Base-by-base conservation (phyloP, 1,284 basidiomycete genomes). In the Puccinia polysora region DNA sequence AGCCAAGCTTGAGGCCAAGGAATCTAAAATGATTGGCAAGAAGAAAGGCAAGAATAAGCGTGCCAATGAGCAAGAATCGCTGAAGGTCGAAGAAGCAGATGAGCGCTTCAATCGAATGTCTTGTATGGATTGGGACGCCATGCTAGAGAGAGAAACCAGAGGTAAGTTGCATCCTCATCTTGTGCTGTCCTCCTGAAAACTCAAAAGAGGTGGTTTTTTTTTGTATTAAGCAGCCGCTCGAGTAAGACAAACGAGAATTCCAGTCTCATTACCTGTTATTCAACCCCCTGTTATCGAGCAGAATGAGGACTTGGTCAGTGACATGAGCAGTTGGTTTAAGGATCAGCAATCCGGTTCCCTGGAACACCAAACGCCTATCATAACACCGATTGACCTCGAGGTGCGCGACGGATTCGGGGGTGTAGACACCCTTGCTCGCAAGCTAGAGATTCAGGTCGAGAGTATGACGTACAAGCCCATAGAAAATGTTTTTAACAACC, bases 281-380 rank as follows among this genome's bases (percentile, higher is more conserved):
- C 30, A 30, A 12, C 40, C 55, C 25, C 59, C 59, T 28, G n/a
- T n/a, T n/a, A 23, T 69, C 2, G 6, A 50, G 15, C 55, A 36
- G 18, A 49, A 43, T 58, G 55, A 67, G 45, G 53, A 55, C 50
- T 40, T 34, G 55, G 25, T 59, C n/a, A 34, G 67, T 23, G 50
- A 69, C 28, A 69, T 69, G 53, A 55, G 28, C 25, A 47, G 59
- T 47, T 69, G 67, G 67, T 69, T 69, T n/a, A 60, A 69, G 34
- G 67, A 69, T 12, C 47, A 55, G 38, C 34, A 38, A 18, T 28
- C 30, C 25, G 55, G 36, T 36, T 34, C 30, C 10, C 28, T 15
- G 15, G 6, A 40, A n/a, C n/a, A 30, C n/a, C 38, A 53, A 55
- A 43, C 52, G 40, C 38, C 50, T 23, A 25, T 56, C 34, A 30